These are phyloP conservation scores for Alternaria triticina DNA, from an alignment of 2,329 filamentous ascomycete species.

Conservation along the genomic window DNA sequence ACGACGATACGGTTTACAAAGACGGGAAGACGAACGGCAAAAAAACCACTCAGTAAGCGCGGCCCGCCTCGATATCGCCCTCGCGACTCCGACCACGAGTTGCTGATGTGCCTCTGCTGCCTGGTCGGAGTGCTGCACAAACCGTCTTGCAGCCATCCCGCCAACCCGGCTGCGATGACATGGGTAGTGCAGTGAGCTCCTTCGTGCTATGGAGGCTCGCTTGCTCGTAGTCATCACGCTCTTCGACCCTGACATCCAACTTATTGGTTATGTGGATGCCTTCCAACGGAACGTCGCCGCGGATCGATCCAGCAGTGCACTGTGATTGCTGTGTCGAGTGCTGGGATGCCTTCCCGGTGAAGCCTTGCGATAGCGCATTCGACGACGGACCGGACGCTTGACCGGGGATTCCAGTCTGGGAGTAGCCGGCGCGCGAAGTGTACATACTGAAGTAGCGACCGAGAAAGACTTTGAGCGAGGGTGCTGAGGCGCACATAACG, in stretches of 20 bases:
- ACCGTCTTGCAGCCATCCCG: slow-evolving; percentile 24
- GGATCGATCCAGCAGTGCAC: background rate
- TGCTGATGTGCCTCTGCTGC: slow-evolving; percentile 6
- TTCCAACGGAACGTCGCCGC: slow-evolving; percentile 22
- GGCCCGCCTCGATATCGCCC: slow-evolving; percentile 10
- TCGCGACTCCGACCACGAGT: slow-evolving; percentile 3
- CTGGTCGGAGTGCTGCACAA: slow-evolving; percentile 19
- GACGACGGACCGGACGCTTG: background rate
- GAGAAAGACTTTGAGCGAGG: slow-evolving; percentile 54
- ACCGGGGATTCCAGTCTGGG: slow-evolving; percentile 7
- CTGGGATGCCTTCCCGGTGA: background rate
- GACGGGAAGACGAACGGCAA: background rate
- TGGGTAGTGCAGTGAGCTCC: slow-evolving; percentile 24
- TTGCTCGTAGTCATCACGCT: slow-evolving; percentile 24
- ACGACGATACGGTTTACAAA: rapidly evolving
- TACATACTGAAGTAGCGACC: slow-evolving; percentile 45
- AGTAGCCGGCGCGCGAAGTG: slow-evolving; percentile 15
- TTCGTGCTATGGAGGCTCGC: slow-evolving; percentile 27
- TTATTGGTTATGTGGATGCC: slow-evolving; percentile 31
- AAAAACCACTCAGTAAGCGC: background rate
- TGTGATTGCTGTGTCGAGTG: background rate
- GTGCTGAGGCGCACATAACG: slow-evolving; percentile 52
- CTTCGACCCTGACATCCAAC: slow-evolving; percentile 27
- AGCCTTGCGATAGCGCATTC: background rate
- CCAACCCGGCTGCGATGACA: slow-evolving; percentile 5